phyloP scores from a whole-genome alignment of 176 grass and related monocot genomes.

The Cenchrus purpureus region DNA sequence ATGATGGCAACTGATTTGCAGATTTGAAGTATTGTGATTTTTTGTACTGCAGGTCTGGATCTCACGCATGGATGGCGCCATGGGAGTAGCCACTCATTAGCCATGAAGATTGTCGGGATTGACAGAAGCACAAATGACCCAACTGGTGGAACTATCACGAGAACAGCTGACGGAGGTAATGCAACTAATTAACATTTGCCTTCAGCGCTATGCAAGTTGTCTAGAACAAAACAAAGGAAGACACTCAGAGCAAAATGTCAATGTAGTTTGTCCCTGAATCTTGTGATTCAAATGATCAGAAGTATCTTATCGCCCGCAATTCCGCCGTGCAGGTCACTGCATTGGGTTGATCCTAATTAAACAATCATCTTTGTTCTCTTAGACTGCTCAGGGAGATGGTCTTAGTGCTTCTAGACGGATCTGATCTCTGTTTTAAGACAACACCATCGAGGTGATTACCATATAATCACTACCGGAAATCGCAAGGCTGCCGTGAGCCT shows the following conservation, averaged over 20 bases:
- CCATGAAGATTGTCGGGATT: conserved; percentile 78
- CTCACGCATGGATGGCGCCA: conserved; percentile 84
- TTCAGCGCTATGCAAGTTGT: background rate
- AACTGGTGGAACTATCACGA: conserved; percentile 76
- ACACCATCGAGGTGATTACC: too few species aligned
- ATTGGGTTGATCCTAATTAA: too few species aligned
- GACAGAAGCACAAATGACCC: conserved; percentile 58
- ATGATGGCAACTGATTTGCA: background rate
- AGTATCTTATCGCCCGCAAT: too few species aligned
- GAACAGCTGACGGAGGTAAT: conserved; percentile 73
- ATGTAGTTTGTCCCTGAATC: background rate
- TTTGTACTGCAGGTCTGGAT: conserved; percentile 73
- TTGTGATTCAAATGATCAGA: background rate
- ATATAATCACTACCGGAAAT: too few species aligned
- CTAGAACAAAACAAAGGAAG: background rate
- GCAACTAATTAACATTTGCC: background rate
- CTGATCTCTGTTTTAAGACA: too few species aligned
- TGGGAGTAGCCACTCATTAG: conserved; percentile 83
- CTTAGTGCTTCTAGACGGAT: too few species aligned
- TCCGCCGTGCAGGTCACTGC: too few species aligned
- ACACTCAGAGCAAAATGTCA: background rate
- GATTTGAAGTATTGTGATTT: too few species aligned
- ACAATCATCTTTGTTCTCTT: too few species aligned
- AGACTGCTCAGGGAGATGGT: too few species aligned
- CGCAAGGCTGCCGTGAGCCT: too few species aligned